Evolutionary conservation across 139 green algal species (phyloP).

Genomic region (Trebouxia sp.): DNA sequence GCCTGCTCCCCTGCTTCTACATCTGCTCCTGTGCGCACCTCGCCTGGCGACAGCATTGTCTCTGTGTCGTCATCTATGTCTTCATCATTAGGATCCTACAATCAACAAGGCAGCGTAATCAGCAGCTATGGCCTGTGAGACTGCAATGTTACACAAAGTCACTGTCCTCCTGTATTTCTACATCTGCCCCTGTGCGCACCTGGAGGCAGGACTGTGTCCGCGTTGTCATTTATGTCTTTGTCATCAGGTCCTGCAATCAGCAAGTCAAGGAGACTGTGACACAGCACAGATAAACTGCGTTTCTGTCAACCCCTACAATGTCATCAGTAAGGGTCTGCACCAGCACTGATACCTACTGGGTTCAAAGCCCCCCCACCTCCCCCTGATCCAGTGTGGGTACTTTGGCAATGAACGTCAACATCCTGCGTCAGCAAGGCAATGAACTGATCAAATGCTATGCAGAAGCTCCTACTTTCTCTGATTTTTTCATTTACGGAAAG

Average conservation of each 20-base stretch:
- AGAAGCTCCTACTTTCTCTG: no score
- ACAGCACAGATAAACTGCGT: no score
- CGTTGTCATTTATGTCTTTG: constrained; percentile 46
- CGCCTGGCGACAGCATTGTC: not conserved
- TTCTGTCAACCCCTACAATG: no score
- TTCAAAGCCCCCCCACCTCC: no score
- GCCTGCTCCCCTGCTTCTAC: constrained; percentile 60
- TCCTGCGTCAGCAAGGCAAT: no score
- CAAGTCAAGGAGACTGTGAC: not conserved
- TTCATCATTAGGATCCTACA: constrained; percentile 45
- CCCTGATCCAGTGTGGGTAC: no score
- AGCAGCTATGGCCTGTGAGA: not conserved
- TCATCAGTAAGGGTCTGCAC: no score
- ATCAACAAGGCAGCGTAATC: not conserved
- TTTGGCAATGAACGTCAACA: no score
- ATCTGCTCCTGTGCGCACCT: constrained; percentile 51
- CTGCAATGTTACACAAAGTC: no score
- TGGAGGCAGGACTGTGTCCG: not conserved
- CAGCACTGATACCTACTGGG: no score
- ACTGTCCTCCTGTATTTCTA: constrained; percentile 58
- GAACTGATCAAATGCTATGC: no score
- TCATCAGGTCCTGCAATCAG: constrained; percentile 34
- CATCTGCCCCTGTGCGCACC: constrained; percentile 51
- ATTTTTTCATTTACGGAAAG: no score
- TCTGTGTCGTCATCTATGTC: constrained; percentile 45